A percentile compares a stretch with the other conserved stretches of the same genome.
These are phyloP conservation scores for Suillus fuscotomentosus DNA, from an alignment of 768 basidiomycete species.

Conservation along the genomic window DNA sequence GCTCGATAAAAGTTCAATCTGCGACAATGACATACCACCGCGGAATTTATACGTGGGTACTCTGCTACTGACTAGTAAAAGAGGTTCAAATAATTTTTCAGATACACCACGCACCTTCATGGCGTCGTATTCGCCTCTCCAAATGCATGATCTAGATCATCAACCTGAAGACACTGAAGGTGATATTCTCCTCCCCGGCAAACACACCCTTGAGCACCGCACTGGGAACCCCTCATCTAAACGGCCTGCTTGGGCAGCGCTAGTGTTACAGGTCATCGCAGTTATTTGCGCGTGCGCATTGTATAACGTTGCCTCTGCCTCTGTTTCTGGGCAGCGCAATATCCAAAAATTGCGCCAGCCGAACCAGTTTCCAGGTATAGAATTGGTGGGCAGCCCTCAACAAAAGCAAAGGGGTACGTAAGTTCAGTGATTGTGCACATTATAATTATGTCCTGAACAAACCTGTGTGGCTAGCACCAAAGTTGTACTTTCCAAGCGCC, in stretches of 20 bases:
- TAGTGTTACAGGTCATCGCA: background rate
- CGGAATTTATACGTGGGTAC: background rate
- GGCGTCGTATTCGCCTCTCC: background rate
- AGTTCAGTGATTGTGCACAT: background rate
- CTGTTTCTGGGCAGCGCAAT: background rate
- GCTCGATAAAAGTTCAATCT: background rate
- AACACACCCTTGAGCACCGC: background rate
- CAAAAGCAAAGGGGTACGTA: background rate
- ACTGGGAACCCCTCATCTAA: background rate
- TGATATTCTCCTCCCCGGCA: background rate
- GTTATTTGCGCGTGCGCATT: background rate
- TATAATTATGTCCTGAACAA: no score
- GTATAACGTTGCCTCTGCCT: background rate
- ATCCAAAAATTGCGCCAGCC: background rate
- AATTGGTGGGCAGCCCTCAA: background rate
- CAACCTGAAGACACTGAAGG: background rate
- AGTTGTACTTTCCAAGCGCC: background rate
- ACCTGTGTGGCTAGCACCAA: background rate
- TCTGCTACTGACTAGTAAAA: background rate
- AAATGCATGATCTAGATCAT: background rate
- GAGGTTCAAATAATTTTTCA: background rate
- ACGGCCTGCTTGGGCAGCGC: background rate
- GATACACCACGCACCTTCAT: background rate
- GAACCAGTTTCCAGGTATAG: background rate
- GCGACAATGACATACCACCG: background rate